Evolutionary conservation across 768 basidiomycete species (phyloP), one percentile per base, ranked within the genome.

Genomic region (Termitomyces sp.): DNA sequence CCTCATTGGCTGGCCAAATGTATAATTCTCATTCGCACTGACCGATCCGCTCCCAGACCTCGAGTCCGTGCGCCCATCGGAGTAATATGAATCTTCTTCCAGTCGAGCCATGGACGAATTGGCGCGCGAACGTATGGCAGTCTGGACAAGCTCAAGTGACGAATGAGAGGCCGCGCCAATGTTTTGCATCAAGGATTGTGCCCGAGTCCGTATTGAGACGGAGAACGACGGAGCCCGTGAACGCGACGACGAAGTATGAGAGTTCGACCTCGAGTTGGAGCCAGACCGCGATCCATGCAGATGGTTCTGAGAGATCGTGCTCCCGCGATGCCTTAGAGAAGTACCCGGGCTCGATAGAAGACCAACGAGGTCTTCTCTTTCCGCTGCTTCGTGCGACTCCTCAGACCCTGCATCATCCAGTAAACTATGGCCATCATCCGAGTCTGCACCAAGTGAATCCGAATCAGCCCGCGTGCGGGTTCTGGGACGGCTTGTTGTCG

Each of bases 61-160:
- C 39, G 80, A 81, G 70, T 81, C 81, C 4, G 79, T 78, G 1
- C 72, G 64, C 18, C 65, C 71, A 59, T 76, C 73, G 11, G 79
- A 75, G 62, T 74, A 73, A 22, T 72, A 73, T 36, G 69, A 68
- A 51, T 84, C 84, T 59, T 87, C 86, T 63, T 86, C 84, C n/a
- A 89, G 75, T 59, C 88, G 74, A 7, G 82, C 84, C 80, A 85
- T 84, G n/a, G 84, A 84, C n/a, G 87, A 88, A 65, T 87, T 84
- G 38, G 87, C 78, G 20, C 87, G 80, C 28, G 81, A 79, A 44
- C 84, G 79, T 24, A 75, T 71, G 4, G 77, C 78, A 4, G 70
- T 71, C 62, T 79, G 78, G 18, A 85, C 83, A 13, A 84, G 77
- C 36, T 87, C 86, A 42, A 89, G 67, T 33, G 86, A 88, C 0